Base-by-base conservation (phyloP, 768 basidiomycete species). In the Tephrocybe sp. region DNA sequence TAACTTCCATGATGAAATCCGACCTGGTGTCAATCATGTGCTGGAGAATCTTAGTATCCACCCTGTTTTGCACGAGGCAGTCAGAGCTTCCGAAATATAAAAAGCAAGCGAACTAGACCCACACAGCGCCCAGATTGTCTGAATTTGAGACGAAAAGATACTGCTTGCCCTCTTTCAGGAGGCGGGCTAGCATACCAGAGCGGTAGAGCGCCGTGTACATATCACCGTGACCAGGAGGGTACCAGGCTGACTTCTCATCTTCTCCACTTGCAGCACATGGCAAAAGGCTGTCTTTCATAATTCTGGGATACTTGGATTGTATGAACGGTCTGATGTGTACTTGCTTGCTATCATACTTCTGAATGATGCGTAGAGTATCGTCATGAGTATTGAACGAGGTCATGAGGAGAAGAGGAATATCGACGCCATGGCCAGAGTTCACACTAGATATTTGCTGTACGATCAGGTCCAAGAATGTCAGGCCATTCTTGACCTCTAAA, bases 1-100 rank as follows among this genome's bases (percentile, higher is more conserved):
- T 96, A 56, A 96, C 88, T 71, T 96, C 91, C 91, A 93, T 93
- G 67, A 93, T 69, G 73, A 93, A 94, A 67, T 96, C 93, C 17
- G 88, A 80, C 56, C 83, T 83, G 3, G 78, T 74, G 61, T 89
- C 80, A 54, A 86, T 76, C 86, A 93, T 91, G 64, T 92, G 82
- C 58, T 86, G 80, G 37, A 90, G 71, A 62, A 95, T 93, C 54
- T 74, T 80, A 60, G 81, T 74, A 67, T 91, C 89, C 62, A 88
- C 88, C 55, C 88, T 83, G 50, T 38, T 48, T 67, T 65, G 45
- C 23, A 43, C 38, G 28, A 46, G 10, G n/a, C n/a, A 17, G 34
- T 53, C n/a, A 57, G 53, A 53, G n/a, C 17, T n/a, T 20, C n/a
- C 25, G 36, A 4, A 14, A 32, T 26, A 18, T 15, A 25, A 14